A percentile compares a stretch with the other conserved stretches of the same genome.
Conservation (phyloP, 176 grass and related monocot species). For the Oryza nivara region DNA sequence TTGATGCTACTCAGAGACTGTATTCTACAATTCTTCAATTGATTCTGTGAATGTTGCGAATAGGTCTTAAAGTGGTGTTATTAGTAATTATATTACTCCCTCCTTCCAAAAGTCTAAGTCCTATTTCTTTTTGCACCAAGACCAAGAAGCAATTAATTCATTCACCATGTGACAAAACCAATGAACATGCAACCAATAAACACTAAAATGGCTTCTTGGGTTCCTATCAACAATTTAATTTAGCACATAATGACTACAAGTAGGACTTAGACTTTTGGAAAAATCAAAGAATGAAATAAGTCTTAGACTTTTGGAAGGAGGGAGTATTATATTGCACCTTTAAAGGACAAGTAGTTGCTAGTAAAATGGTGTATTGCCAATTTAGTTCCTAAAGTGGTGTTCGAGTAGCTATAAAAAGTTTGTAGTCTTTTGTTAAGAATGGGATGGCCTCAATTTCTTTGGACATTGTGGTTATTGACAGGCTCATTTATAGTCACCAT, state of each 20-base stretch:
- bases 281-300: too few relatives aligned
- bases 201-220: too few relatives aligned
- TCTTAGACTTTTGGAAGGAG: too few relatives aligned
- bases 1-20: not conserved
- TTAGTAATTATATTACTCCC: not conserved
- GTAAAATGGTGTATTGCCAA: conserved; percentile 9
- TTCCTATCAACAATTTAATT: too few relatives aligned
- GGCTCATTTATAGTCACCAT: conserved; percentile 5
- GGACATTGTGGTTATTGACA: not conserved
- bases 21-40: conserved; percentile 24
- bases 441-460: not conserved
- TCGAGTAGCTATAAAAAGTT: not conserved
- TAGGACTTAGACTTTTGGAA: too few relatives aligned
- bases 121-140: too few relatives aligned
- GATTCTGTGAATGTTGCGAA: not conserved
- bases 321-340: not conserved
- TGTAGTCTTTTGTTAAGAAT: conserved; percentile 23
- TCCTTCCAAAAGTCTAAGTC: too few relatives aligned
- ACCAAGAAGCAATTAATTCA: too few relatives aligned
- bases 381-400: conserved; percentile 1
- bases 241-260: too few relatives aligned
- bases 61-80: not conserved
- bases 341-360: conserved; percentile 16
- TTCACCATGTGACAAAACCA: too few relatives aligned
- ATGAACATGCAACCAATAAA: too few relatives aligned